Percentiles rank a stretch among this genome's conserved stretches.
Conservation (phyloP, 2,329 filamentous ascomycete genomes). For the Cladophialophora psammophila region DNA sequence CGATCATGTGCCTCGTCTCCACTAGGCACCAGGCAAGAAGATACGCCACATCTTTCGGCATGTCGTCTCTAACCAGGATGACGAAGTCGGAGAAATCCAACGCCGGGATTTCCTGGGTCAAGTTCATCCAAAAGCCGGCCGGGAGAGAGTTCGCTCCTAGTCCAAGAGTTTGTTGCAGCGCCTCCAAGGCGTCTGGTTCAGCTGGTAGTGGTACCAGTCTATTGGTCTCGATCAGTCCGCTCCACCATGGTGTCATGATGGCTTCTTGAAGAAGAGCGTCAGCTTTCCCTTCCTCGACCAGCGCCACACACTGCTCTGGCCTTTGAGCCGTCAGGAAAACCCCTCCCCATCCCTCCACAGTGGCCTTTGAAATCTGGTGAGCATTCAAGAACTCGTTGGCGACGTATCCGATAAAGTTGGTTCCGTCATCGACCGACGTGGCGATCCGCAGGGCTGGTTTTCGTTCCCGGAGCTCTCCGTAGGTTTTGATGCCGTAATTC, state of each 20-base stretch:
- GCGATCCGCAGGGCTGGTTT: slow-evolving; percentile 22
- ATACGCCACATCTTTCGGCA: slow-evolving; percentile 28
- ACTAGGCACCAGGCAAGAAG: slow-evolving; percentile 29
- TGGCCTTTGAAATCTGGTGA: slow-evolving; percentile 25
- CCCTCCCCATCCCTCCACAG: slow-evolving; percentile 25
- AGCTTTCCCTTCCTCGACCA: slow-evolving; percentile 26
- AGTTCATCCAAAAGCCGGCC: slow-evolving; percentile 23
- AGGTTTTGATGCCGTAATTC: slow-evolving; percentile 23
- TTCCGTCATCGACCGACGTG: slow-evolving; percentile 26
- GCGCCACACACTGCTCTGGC: slow-evolving; percentile 28
- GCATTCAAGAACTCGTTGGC: slow-evolving; percentile 27
- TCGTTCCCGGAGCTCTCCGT: slow-evolving; percentile 21
- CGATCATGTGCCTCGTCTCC: slow-evolving; percentile 28
- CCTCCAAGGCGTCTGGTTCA: slow-evolving; percentile 16
- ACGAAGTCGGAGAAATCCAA: slow-evolving; percentile 32
- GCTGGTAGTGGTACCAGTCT: slow-evolving; percentile 22
- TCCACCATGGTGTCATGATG: slow-evolving; percentile 32
- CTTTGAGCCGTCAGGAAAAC: slow-evolving; percentile 16
- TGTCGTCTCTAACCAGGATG: slow-evolving; percentile 26
- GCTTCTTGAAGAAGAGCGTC: slow-evolving; percentile 30
- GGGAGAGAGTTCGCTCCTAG: slow-evolving; percentile 24
- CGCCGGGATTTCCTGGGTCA: slow-evolving; percentile 20
- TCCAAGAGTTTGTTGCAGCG: slow-evolving; percentile 14
- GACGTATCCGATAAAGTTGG: slow-evolving; percentile 29
- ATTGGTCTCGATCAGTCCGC: slow-evolving; percentile 19